Evolutionary conservation across 2,329 filamentous ascomycete species (phyloP), one percentile per base, ranked within the genome.

Genomic region (Pleoardoris graminearum): DNA sequence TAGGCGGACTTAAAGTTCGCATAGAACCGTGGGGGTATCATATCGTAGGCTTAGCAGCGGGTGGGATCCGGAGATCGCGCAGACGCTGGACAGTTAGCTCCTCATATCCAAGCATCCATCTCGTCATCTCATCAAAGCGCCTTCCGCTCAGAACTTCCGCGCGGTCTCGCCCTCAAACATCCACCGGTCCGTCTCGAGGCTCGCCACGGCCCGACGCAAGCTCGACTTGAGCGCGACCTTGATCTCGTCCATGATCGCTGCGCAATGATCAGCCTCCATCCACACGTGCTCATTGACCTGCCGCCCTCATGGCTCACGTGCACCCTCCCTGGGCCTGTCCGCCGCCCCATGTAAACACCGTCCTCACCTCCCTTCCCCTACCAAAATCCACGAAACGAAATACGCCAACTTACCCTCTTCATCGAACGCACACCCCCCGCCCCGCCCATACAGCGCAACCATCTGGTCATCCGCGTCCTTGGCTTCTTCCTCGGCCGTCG

Each of bases 151-250:
- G 1, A 10, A 7, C 22, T 50, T 54, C 4, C 46, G 17, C 29
- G 60, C 57, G 1, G 16, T 27, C 62, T 90, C 88, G 1, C 83
- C 78, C 70, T 92, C 90, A 74, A 89, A 96, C 87, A 96, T 95
- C 91, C 91, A 96, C 64, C 87, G 89, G 66, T 96, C 91, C 45
- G 94, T 89, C 19, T 89, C 82, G 44, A 96, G 75, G 12, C 86
- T 85, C 14, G 84, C 82, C 2, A 91, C 87, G 69, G 91, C 90
- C 53, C 84, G 84, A 60, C 84, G 80, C 49, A 95, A 76, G 69
- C 87, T 91, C 29, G 85, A 82, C 58, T 84, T 83, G 48, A 82
- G 65, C 48, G 73, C 76, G 12, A 69, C 71, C 52, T 79, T 77
- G 44, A 80, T 75, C 60, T 79, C 79, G 72, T 57, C 62, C 39